phyloP scores from a whole-genome alignment of 2,329 filamentous ascomycete genomes.

The Aspergillus uvarum region DNA sequence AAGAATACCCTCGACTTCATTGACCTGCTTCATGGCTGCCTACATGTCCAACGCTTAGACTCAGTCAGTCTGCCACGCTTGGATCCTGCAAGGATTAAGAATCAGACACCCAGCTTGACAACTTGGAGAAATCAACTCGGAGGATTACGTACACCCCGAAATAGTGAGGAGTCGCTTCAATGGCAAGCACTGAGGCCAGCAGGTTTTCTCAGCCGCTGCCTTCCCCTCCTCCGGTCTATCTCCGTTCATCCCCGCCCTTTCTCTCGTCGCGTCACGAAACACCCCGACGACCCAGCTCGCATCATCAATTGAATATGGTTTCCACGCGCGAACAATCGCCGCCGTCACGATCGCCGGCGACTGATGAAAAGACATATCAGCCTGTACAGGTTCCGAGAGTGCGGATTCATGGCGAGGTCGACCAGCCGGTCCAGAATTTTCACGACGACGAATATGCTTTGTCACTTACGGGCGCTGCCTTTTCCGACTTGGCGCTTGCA shows the following conservation, averaged over 20 bases:
- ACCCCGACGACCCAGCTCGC: slow-evolving; percentile 26
- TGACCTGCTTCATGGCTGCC: slow-evolving; percentile 2
- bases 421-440: slow-evolving; percentile 30
- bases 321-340: slow-evolving; percentile 30
- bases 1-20: neutral
- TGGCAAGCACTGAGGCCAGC: slow-evolving; percentile 29
- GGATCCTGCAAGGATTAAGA: neutral
- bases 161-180: slow-evolving; percentile 10
- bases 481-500: slow-evolving; percentile 30
- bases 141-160: neutral
- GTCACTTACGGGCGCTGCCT: slow-evolving; percentile 25
- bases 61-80: slow-evolving; percentile 6
- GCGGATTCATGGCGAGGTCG: slow-evolving; percentile 30
- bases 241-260: slow-evolving; percentile 39
- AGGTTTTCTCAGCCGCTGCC: slow-evolving; percentile 34
- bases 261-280: slow-evolving; percentile 22
- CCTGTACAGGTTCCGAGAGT: slow-evolving; percentile 36
- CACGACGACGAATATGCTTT: slow-evolving; percentile 24
- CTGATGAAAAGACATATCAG: slow-evolving; percentile 28
- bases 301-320: slow-evolving; percentile 20
- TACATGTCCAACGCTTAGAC: slow-evolving; percentile 15
- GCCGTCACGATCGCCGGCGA: slow-evolving; percentile 17
- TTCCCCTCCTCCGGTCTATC: slow-evolving; percentile 46
- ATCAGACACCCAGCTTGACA: slow-evolving; percentile 1
- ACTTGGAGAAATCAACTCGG: neutral